Evolutionary conservation across 2,329 filamentous ascomycete species (phyloP).

Genomic region (Phoma sp.): DNA sequence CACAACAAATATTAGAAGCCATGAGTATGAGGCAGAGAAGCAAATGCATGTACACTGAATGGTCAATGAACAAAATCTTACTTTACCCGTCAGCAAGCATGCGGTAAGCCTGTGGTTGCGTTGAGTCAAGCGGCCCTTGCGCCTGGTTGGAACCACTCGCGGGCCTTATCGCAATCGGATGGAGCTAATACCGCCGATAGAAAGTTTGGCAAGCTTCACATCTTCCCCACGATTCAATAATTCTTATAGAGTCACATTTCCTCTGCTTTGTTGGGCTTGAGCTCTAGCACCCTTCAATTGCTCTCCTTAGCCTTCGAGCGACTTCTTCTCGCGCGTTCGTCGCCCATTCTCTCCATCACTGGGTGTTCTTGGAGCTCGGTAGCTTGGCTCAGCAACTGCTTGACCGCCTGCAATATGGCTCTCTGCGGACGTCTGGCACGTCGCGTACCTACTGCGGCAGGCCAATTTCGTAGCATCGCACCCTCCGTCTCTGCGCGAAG

Average conservation of each 20-base stretch:
- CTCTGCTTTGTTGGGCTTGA: conserved; percentile 37
- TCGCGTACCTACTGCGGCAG: conserved; percentile 46
- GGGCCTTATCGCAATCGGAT: conserved; percentile 36
- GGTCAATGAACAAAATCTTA: neutral
- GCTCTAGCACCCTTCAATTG: conserved; percentile 43
- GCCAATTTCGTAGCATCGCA: conserved; percentile 40
- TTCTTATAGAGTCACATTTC: conserved; percentile 35
- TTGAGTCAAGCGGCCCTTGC: conserved; percentile 16
- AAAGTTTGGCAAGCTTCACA: conserved; percentile 43
- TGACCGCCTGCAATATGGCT: conserved; percentile 47
- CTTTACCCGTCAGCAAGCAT: neutral
- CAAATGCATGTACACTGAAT: neutral
- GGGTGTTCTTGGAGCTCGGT: conserved; percentile 38
- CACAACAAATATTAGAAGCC: neutral
- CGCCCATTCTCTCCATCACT: conserved; percentile 20
- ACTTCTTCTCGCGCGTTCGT: conserved; percentile 27
- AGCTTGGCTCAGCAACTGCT: conserved; percentile 41
- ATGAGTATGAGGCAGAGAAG: neutral
- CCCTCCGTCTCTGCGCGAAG: conserved; percentile 39
- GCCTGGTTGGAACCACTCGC: conserved; percentile 13
- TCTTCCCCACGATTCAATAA: conserved; percentile 43
- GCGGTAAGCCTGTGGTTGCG: conserved; percentile 3
- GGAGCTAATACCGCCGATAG: conserved; percentile 32
- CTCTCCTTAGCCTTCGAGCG: conserved; percentile 25
- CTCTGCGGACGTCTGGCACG: conserved; percentile 51